These are phyloP conservation scores for Mrakiaceae sp. DNA, from an alignment of 1,284 basidiomycete species.

Conservation along the genomic window DNA sequence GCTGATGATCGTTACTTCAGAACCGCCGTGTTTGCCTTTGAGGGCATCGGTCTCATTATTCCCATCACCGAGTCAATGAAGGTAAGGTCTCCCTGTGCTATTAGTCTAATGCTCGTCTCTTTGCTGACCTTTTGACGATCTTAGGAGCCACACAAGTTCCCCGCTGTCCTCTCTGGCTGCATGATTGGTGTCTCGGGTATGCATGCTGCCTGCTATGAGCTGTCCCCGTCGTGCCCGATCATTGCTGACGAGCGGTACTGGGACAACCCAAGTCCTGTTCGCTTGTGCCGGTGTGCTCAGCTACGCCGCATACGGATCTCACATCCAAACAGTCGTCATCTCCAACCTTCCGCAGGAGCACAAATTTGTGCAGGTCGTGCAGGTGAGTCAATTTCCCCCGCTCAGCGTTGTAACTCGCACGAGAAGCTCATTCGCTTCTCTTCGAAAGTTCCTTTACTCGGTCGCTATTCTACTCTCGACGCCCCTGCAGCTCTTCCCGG, in stretches of 20 bases:
- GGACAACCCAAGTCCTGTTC: conserved; percentile 53
- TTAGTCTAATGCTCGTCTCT: not conserved
- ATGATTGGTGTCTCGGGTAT: conserved; percentile 68
- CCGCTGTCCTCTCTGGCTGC: conserved; percentile 72
- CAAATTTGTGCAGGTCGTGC: conserved; percentile 78
- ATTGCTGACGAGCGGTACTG: too few species aligned
- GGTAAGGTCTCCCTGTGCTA: not conserved
- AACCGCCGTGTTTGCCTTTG: conserved; percentile 96
- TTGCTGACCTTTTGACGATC: not conserved
- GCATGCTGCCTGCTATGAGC: conserved; percentile 26
- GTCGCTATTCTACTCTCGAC: conserved; percentile 87
- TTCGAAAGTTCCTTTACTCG: conserved; percentile 70
- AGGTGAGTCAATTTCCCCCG: conserved; percentile 27
- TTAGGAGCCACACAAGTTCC: conserved; percentile 81
- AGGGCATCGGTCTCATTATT: conserved; percentile 91
- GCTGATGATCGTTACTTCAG: conserved; percentile 34
- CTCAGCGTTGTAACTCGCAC: conserved; percentile 21
- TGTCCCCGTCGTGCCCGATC: not conserved
- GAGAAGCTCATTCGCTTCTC: not conserved
- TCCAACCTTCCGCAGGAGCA: conserved; percentile 80
- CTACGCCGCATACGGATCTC: conserved; percentile 77
- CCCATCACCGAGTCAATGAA: conserved; percentile 94
- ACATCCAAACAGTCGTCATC: conserved; percentile 87
- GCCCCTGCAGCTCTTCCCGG: conserved; percentile 94
- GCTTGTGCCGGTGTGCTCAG: conserved; percentile 79